A percentile compares a stretch with the other conserved stretches of the same genome.
These are phyloP conservation scores for Toxoplasma gondii DNA, from an alignment of 169 alveolate genomes.

Conservation along the genomic window DNA sequence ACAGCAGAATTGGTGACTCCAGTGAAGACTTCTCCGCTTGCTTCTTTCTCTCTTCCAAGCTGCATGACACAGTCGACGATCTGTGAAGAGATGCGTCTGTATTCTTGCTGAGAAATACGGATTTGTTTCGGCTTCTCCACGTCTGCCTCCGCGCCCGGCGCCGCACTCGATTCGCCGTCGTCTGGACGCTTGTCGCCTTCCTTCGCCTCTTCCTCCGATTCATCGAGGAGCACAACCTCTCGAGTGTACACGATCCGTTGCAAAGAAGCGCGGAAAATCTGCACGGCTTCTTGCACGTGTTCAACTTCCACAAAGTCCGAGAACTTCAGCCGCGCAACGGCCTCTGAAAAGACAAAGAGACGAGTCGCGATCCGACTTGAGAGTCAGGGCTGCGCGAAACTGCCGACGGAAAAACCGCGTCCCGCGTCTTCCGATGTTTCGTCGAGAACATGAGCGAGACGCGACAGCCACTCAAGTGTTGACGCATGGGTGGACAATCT, in stretches of 20 bases:
- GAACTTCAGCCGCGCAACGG: constrained; percentile 63
- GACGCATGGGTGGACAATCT: no score
- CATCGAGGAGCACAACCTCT: constrained; percentile 11
- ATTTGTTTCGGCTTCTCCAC: neutral
- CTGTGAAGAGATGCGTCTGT: constrained; percentile 48
- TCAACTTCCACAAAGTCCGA: constrained; percentile 47
- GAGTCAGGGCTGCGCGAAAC: neutral
- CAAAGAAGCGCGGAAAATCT: constrained; percentile 53
- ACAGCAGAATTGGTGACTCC: constrained; percentile 40
- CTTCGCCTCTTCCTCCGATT: neutral
- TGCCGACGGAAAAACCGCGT: neutral
- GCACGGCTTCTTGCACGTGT: constrained; percentile 57
- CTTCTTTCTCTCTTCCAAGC: constrained; percentile 4
- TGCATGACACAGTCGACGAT: constrained; percentile 33
- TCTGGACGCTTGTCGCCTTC: neutral
- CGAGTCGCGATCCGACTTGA: neutral
- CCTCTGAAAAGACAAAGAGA: constrained; percentile 31
- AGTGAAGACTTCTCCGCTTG: neutral
- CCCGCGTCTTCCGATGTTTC: neutral
- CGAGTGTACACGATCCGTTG: constrained; percentile 55
- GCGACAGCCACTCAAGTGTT: no score
- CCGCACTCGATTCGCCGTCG: neutral
- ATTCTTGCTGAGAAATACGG: constrained; percentile 50
- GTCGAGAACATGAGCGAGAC: no score
- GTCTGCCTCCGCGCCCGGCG: constrained; percentile 30